A percentile compares a stretch with the other conserved stretches of the same genome.
Evolutionary conservation across 2,329 filamentous ascomycete genomes (phyloP).

Genomic region (Oidium heveae): DNA sequence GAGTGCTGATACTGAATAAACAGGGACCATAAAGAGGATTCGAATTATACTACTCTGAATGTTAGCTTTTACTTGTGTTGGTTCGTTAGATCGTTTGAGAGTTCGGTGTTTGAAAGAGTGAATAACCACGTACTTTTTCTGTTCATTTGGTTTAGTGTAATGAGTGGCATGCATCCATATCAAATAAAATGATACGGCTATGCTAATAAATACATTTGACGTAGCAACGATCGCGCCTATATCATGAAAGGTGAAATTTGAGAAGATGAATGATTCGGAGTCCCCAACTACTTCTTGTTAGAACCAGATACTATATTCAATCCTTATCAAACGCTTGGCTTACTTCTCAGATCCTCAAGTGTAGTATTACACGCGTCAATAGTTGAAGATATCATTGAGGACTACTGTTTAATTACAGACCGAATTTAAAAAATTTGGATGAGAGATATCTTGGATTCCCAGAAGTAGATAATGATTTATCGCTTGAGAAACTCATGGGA

Average conservation of each 20-base stretch:
- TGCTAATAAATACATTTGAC: constrained; percentile 23
- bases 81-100: constrained; percentile 2
- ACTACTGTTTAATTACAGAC: too few relatives aligned
- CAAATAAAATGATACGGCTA: constrained; percentile 27
- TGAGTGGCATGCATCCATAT: constrained; percentile 32
- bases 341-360: constrained; percentile 16
- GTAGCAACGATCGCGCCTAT: constrained; percentile 26
- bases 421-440: too few relatives aligned
- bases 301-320: constrained; percentile 1
- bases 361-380: constrained; percentile 12
- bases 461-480: too few relatives aligned
- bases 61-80: neutral
- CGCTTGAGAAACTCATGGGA: too few relatives aligned
- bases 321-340: neutral
- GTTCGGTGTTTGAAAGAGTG: neutral
- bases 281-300: constrained; percentile 11
- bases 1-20: constrained; percentile 53
- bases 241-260: constrained; percentile 26
- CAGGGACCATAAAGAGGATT: constrained; percentile 68
- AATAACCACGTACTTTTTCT: constrained; percentile 22
- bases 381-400: too few relatives aligned
- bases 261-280: constrained; percentile 22
- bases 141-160: constrained; percentile 34
- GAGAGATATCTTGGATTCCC: too few relatives aligned
- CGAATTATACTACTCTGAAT: constrained; percentile 41